These are phyloP conservation scores for Paecilomyces fulvus DNA, from an alignment of 2,329 filamentous ascomycete species.

Conservation along the genomic window DNA sequence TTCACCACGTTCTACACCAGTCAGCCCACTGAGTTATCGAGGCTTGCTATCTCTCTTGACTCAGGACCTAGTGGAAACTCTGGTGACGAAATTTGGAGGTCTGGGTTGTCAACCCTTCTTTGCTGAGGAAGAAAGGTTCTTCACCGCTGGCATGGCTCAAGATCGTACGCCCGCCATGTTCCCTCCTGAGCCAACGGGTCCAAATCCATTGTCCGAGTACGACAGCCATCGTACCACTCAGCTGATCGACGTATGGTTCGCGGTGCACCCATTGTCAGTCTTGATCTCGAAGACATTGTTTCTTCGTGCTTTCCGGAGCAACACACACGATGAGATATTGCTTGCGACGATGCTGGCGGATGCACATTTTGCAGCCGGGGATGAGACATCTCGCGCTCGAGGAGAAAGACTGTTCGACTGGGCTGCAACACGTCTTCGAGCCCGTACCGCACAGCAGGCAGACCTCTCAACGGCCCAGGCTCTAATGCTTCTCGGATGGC, in stretches of 20 bases:
- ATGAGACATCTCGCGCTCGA: constrained; percentile 16
- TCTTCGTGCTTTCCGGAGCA: constrained; percentile 29
- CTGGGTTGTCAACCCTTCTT: constrained; percentile 7
- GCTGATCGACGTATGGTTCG: constrained; percentile 37
- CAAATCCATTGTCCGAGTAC: constrained; percentile 7
- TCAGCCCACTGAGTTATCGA: constrained; percentile 5
- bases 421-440: constrained; percentile 26
- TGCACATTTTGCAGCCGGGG: constrained; percentile 27
- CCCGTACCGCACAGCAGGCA: constrained; percentile 11
- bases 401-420: constrained; percentile 27
- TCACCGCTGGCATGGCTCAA: constrained; percentile 3
- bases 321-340: constrained; percentile 32
- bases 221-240: constrained; percentile 13
- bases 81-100: constrained; percentile 6
- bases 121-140: constrained; percentile 4
- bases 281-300: constrained; percentile 36
- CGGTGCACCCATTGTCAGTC: constrained; percentile 32
- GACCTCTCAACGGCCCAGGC: constrained; percentile 20
- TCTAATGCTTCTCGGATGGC: constrained; percentile 31
- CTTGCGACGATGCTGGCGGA: constrained; percentile 34
- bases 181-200: constrained; percentile 1
- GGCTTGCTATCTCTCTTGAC: constrained; percentile 5
- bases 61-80: constrained; percentile 9
- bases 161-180: constrained; percentile 9
- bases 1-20: constrained; percentile 1